Conservation (phyloP, 306 rosid species). For the cucumber (Cucumis sativus) region DNA sequence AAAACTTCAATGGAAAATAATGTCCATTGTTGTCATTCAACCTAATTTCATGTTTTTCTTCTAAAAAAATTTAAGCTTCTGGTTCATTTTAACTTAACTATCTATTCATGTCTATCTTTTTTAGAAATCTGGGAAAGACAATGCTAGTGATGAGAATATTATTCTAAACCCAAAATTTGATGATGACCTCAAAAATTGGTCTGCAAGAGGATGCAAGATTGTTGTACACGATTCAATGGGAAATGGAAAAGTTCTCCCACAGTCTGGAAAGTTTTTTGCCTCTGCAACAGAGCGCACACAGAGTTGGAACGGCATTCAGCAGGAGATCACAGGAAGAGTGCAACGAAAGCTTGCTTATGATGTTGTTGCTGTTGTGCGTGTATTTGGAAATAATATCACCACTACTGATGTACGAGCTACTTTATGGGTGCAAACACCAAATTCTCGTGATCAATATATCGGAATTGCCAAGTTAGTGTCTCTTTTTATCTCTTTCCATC, state of each 20-base stretch:
- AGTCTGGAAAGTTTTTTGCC: slow-evolving; percentile 60
- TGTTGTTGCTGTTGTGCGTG: slow-evolving; percentile 55
- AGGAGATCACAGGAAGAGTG: slow-evolving; percentile 75
- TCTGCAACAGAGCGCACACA: slow-evolving; percentile 75
- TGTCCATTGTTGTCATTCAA: not conserved
- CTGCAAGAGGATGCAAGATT: slow-evolving; percentile 92
- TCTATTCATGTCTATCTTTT: not conserved
- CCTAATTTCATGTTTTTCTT: not conserved
- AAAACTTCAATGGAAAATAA: not conserved
- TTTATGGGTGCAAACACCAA: slow-evolving; percentile 58
- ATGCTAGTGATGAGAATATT: slow-evolving; percentile 37
- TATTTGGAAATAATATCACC: slow-evolving; percentile 71
- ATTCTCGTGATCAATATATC: slow-evolving; percentile 71
- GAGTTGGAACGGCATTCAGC: slow-evolving; percentile 92
- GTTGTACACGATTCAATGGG: slow-evolving; percentile 59
- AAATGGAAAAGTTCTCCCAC: slow-evolving; percentile 63
- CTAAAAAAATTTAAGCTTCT: not conserved
- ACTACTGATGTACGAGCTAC: slow-evolving; percentile 65
- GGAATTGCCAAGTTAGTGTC: slow-evolving; percentile 72
- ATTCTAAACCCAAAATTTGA: slow-evolving; percentile 63
- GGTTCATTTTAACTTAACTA: not conserved
- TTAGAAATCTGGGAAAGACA: slow-evolving; percentile 22
- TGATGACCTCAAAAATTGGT: slow-evolving; percentile 75
- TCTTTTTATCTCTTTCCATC: not conserved
- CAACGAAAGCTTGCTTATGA: slow-evolving; percentile 79